Evolutionary conservation across 1,139 yeast genomes (phyloP), one percentile per base, ranked within the genome.

Genomic region (Suhomyces kunorum): DNA sequence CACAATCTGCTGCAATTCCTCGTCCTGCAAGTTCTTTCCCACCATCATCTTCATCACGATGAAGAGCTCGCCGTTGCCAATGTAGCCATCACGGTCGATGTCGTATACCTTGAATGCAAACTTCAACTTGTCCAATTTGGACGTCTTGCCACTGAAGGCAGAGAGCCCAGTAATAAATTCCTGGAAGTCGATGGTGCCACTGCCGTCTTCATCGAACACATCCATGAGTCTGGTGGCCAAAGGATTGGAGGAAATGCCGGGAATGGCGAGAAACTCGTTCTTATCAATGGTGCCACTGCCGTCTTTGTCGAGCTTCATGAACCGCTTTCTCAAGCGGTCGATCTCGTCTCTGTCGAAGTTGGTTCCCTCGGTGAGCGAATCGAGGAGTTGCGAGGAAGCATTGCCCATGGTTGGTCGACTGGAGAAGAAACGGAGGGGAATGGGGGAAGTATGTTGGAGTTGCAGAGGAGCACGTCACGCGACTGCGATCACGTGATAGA

Each of bases 41-140:
- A 92, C 98, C 98, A 94, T 94, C 81, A 88, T 87, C 64, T 92
- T 87, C 69, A 94, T 74, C 32, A 94, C 98, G 35, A 92, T 76
- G 57, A 84, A 94, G 43, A 94, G 66, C 63, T 94, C 99, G 16
- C 98, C 98, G 57, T 92, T 92, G 4, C 97, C 90, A 33, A 94
- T 87, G 57, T 61, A 89, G 0, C 98, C 98, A 59, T 94, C 99
- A 40, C 90, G 75, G 62, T 94, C 99, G 49, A 94, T 89, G 58
- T 94, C 99, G 58, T 92, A 94, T 14, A 94, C 88, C 57, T 83
- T 87, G 66, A 94, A 94, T 17, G 97, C 95, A 71, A 94, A 92
- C 58, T 72, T 74, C 47, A 92, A 72, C 63, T 92, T 92, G 50
- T 89, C 98, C 39, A 81, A 84, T 46, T 81, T 81, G 33, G 85